Base-by-base conservation (phyloP, 2,329 filamentous ascomycete genomes). In the Neodidymelliopsis sp. region DNA sequence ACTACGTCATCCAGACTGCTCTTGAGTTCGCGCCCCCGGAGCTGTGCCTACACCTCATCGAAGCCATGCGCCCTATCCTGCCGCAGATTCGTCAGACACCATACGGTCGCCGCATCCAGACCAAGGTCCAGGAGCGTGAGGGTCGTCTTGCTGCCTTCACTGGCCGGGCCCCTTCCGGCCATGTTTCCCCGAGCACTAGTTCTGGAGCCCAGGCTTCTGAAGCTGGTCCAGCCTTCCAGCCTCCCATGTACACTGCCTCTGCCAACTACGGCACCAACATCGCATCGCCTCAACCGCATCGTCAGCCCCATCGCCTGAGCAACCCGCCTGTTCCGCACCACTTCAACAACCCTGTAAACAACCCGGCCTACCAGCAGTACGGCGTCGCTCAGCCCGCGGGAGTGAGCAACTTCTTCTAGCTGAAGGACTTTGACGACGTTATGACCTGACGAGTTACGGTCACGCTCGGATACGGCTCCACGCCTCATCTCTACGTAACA, bases 1-100 rank as follows among this genome's bases (percentile, higher is more conserved):
- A 99, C 77, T 99, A 99, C 66, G 94, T 99, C 57, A 90, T 99
- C 28, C 94, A 99, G 79, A 99, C 94, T 28, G 92, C 94, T 20
- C 65, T 74, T 42, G 71, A 73, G 63, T 72, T 70, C 42, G 68
- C 68, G 31, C 69, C 62, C 6, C 54, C 66, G 6, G 69, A 69
- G 10, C 34, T 69, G 29, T 69, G 65, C 37, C 13, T 67, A 49
- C 84, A 84, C 35, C 81, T 99, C 31, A 86, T 96, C 34, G 91
- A 97, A 53, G 81, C 83, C 25, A 91, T 97, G 63, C 90, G 91
- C 28, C 91, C 92, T 1, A 86, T 95, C 54, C 78, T 97, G 28
- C 89, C 90, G 3, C 80, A 84, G 30, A 95, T 97, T 56, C 90
- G 92, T 56, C 87, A 90, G 63, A 97, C 92, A 30, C 93, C 94